phyloP scores from a whole-genome alignment of 2,329 filamentous ascomycete species.

The Phyllosticta citribraziliensis region DNA sequence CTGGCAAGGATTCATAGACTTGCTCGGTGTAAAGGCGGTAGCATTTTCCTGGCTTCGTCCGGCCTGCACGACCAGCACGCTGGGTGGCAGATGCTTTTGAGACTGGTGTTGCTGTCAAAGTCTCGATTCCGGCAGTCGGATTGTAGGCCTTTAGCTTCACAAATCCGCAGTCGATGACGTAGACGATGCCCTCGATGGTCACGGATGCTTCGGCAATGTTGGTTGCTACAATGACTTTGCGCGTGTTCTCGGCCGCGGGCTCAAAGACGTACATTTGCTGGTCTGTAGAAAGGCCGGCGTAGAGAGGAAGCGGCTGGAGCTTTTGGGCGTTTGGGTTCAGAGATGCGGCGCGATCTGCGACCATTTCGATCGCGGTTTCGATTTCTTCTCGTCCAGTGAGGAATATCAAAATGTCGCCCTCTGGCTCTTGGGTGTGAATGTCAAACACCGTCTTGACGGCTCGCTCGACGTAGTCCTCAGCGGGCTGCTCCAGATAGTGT shows the following conservation, averaged over 20 bases:
- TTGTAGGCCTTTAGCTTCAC: slow-evolving; percentile 85
- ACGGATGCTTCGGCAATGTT: slow-evolving; percentile 96
- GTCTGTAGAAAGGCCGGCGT: slow-evolving; percentile 79
- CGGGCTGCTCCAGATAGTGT: slow-evolving; percentile 66
- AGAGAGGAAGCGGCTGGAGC: slow-evolving; percentile 68
- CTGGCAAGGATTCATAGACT: slow-evolving; percentile 54
- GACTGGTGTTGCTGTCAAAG: slow-evolving; percentile 67
- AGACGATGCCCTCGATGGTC: slow-evolving; percentile 85
- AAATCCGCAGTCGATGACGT: slow-evolving; percentile 83
- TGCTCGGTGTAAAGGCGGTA: slow-evolving; percentile 84
- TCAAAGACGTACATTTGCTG: slow-evolving; percentile 96
- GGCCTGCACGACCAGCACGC: slow-evolving; percentile 78
- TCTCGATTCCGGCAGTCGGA: slow-evolving; percentile 76
- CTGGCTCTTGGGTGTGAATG: slow-evolving; percentile 70
- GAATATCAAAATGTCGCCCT: slow-evolving; percentile 85
- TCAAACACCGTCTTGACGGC: slow-evolving; percentile 76
- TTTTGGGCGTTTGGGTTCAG: slow-evolving; percentile 50
- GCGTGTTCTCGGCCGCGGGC: slow-evolving; percentile 64
- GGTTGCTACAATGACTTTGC: slow-evolving; percentile 87
- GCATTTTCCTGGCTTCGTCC: slow-evolving; percentile 86
- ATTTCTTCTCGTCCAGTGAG: slow-evolving; percentile 91
- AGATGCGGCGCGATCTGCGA: slow-evolving; percentile 60
- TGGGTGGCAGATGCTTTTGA: slow-evolving; percentile 92
- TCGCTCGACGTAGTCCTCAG: slow-evolving; percentile 78
- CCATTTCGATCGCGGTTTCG: slow-evolving; percentile 66